phyloP scores from a whole-genome alignment of 805 yeast species.

The Cyberlindnera mississippiensis region DNA sequence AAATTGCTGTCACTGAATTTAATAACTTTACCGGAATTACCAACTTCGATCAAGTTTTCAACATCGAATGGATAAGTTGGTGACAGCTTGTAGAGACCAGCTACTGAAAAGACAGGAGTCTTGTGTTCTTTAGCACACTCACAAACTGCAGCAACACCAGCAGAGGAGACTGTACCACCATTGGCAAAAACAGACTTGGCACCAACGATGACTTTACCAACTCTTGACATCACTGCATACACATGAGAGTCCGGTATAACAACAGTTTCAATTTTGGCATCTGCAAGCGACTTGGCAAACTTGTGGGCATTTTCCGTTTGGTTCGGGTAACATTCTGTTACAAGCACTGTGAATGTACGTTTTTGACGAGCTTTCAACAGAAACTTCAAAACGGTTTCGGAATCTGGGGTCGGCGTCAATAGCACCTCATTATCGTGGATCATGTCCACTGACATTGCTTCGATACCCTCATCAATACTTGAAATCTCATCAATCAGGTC shows the following conservation, averaged over 20 bases:
- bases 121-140: constrained; percentile 93
- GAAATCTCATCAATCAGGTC: constrained; percentile 89
- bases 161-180: constrained; percentile 87
- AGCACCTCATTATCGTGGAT: constrained; percentile 88
- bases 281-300: constrained; percentile 76
- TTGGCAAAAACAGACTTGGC: constrained; percentile 91
- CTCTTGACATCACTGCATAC: constrained; percentile 94
- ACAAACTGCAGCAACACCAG: constrained; percentile 90
- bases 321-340: constrained; percentile 91
- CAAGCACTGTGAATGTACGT: constrained; percentile 86
- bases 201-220: constrained; percentile 93
- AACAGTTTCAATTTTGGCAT: constrained; percentile 83
- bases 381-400: constrained; percentile 84
- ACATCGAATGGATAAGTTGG: constrained; percentile 83
- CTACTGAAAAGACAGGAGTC: constrained; percentile 95
- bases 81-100: constrained; percentile 89
- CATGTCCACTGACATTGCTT: constrained; percentile 85
- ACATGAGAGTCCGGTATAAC: constrained; percentile 91
- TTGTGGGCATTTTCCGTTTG: constrained; percentile 71
- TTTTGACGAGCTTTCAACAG: constrained; percentile 81
- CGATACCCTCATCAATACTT: constrained; percentile 86
- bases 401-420: constrained; percentile 91
- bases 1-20: constrained; percentile 67
- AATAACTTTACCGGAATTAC: constrained; percentile 86
- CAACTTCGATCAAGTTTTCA: constrained; percentile 85